Base-by-base conservation (phyloP, 2,329 filamentous ascomycete species). In the Monilinia laxa region DNA sequence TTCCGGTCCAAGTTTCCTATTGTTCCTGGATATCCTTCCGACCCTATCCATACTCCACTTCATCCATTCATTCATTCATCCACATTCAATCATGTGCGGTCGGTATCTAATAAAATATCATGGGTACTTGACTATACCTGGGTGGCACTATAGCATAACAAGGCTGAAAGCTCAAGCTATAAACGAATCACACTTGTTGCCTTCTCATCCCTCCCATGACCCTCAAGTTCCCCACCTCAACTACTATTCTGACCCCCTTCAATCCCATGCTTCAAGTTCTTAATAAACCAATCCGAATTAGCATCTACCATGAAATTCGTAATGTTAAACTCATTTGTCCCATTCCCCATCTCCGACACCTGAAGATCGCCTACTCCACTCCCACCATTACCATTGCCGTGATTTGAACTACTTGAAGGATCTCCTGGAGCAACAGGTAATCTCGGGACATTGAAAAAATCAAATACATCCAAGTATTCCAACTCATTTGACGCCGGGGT, bases 391-490 rank as follows among this genome's bases (percentile, higher is more conserved):
- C 72, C 38, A 74, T 35, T 31, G 1, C 55, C 35, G 12, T 66
- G 52, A 25, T 25, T 49, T 11, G 38, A 35, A 40, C 20, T n/a
- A 14, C 18, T n/a, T 2, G 51, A 54, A 18, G 70, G 40, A 59
- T 76, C 58, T 70, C 75, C 63, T 59, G 74, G 20, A 40, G 79
- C 79, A 28, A 84, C 78, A 0, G 85, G 84, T 31, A 97, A 80
- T 23, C 92, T 82, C 0, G 93, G 93, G 66, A 96, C 87, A 75
- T 97, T 97, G 82, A 97, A 97, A 76, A 96, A 97, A 73, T 95
- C 92, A 76, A 97, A 97, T 0, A 97, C 91, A 73, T 97, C 93
- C 3, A 97, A 81, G 75, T 96, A 96, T 76, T 96, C 93, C 4
- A 97, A 81, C 74, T 96, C 92, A 71, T 95, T 92, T 1, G 90